Conservation (phyloP, 768 basidiomycete genomes). For the Mycena alexandri region DNA sequence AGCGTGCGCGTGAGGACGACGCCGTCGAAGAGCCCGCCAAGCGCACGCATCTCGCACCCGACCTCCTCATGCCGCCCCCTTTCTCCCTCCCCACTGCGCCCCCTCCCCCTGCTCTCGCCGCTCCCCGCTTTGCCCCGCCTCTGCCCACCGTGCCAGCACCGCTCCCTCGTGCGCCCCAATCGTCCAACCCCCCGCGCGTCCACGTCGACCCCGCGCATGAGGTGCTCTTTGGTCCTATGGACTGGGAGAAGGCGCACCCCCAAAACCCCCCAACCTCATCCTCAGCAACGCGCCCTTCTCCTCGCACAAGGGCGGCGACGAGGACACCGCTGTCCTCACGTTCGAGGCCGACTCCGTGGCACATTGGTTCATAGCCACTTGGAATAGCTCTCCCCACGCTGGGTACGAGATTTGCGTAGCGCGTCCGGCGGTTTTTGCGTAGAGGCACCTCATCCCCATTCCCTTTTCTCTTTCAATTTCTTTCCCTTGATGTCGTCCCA, state of each 20-base stretch:
- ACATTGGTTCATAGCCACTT: not conserved
- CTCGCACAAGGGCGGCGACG: slow-evolving; percentile 8
- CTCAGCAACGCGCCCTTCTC: not conserved
- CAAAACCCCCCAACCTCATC: too few species aligned
- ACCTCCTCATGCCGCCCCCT: not conserved
- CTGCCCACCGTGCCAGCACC: not conserved
- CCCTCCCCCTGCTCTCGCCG: not conserved
- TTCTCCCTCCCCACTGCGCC: not conserved
- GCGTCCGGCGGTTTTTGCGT: not conserved
- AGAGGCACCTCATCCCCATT: slow-evolving; percentile 22
- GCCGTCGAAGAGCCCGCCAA: not conserved
- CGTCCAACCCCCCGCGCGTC: not conserved
- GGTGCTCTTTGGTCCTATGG: too few species aligned
- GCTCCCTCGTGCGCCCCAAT: not conserved
- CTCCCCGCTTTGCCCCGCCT: not conserved
- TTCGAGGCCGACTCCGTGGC: slow-evolving; percentile 9
- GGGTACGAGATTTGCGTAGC: not conserved
- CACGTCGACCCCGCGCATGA: too few species aligned
- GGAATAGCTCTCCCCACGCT: slow-evolving; percentile 1
- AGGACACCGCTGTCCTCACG: slow-evolving; percentile 5
- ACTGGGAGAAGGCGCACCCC: too few species aligned
- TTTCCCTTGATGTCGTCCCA: too few species aligned
- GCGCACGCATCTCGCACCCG: not conserved
- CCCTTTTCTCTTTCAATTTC: not conserved
- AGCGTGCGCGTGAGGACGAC: not conserved